Evolutionary conservation across 305 asterid genomes (phyloP).

Genomic region (Lippia alba): DNA sequence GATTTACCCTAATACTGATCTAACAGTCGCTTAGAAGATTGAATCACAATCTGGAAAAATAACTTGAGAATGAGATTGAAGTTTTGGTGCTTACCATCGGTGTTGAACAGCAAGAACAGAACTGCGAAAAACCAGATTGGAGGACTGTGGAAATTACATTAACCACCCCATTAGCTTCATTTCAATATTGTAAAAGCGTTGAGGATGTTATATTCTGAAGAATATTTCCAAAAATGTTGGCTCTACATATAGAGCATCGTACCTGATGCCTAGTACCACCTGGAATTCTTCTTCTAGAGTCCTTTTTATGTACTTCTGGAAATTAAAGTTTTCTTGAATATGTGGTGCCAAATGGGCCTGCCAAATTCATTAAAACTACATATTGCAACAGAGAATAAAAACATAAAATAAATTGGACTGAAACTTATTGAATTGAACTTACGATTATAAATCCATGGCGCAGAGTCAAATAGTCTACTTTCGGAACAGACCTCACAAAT

Average conservation of each 20-base stretch:
- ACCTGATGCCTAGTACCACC: conserved; percentile 70
- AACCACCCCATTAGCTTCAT: no score
- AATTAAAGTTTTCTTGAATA: conserved; percentile 47
- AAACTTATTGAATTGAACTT: conserved; percentile 24
- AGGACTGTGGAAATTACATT: conserved; percentile 47
- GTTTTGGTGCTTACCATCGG: conserved; percentile 46
- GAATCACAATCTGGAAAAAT: no score
- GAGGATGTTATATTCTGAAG: not conserved
- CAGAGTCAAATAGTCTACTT: conserved; percentile 60
- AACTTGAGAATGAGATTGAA: no score
- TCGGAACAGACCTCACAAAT: conserved; percentile 54
- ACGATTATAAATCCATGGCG: conserved; percentile 58
- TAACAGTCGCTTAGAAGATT: not conserved
- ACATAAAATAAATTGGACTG: not conserved
- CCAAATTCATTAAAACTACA: not conserved
- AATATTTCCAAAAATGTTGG: no score
- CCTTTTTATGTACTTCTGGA: conserved; percentile 60
- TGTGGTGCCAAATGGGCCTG: conserved; percentile 68
- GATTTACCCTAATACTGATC: not conserved
- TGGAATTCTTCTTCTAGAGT: conserved; percentile 70
- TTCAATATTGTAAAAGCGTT: not conserved
- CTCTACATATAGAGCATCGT: no score
- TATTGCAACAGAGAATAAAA: not conserved
- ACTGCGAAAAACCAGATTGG: conserved; percentile 64
- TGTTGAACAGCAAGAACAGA: conserved; percentile 59